Conservation (phyloP, 495 filamentous ascomycete genomes). For the Penicillium goetzii region DNA sequence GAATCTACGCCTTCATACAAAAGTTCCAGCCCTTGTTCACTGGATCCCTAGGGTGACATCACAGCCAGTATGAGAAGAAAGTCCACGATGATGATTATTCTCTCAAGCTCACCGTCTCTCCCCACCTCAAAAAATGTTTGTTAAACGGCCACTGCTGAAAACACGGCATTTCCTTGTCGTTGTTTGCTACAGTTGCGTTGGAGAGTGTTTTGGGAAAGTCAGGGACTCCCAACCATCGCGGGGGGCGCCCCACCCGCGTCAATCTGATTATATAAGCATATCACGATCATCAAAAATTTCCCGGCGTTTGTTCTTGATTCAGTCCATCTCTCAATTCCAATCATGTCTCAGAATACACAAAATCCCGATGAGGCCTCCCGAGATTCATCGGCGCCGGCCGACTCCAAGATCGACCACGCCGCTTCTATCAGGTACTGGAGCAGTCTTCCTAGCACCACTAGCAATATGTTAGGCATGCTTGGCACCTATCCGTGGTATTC, state of each 20-base stretch:
- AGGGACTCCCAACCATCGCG: neutral
- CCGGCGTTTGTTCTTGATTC: neutral
- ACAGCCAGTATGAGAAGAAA: neutral
- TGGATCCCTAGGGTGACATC: neutral
- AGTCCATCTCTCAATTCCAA: neutral
- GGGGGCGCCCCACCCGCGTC: neutral
- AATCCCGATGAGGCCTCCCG: neutral
- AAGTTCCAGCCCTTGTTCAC: slow-evolving; percentile 15
- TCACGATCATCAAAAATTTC: slow-evolving; percentile 11
- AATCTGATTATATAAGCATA: neutral
- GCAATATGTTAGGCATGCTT: slow-evolving; percentile 90
- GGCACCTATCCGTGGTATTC: slow-evolving; percentile 75
- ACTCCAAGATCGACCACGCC: slow-evolving; percentile 43
- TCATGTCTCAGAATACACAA: slow-evolving; percentile 10
- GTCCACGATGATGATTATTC: neutral
- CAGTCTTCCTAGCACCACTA: slow-evolving; percentile 65
- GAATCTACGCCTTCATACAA: slow-evolving; percentile 7
- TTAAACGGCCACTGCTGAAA: neutral
- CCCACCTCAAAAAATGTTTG: neutral
- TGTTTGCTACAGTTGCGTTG: neutral
- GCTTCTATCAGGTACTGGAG: slow-evolving; percentile 71
- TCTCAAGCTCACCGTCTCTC: neutral
- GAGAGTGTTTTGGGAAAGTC: too few species aligned
- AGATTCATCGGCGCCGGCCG: slow-evolving; percentile 15
- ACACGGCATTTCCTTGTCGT: neutral